Conservation (phyloP, 345 rosid genomes). For the Populus alba region DNA sequence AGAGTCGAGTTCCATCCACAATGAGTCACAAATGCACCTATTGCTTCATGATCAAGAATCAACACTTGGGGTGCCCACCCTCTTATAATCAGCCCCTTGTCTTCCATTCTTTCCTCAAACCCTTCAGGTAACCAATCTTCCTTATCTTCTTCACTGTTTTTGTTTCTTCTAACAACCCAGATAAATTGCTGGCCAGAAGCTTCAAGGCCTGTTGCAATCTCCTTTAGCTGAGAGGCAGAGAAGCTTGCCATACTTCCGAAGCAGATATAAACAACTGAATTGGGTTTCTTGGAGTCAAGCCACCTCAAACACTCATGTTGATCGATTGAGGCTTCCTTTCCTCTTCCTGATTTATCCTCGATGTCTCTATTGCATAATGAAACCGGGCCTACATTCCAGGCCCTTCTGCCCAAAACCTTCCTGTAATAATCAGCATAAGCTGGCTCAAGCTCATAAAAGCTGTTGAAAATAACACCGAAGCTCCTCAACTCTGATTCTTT, state of each 20-base stretch:
- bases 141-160: neutral
- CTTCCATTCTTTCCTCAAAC: constrained; percentile 19
- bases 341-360: constrained; percentile 36
- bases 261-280: constrained; percentile 22
- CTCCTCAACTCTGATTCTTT: constrained; percentile 46
- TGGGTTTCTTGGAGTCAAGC: constrained; percentile 17
- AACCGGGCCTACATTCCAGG: constrained; percentile 65
- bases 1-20: constrained; percentile 44
- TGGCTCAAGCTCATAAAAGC: constrained; percentile 70
- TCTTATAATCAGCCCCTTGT: constrained; percentile 21
- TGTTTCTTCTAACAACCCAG: constrained; percentile 13
- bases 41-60: constrained; percentile 39
- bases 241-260: constrained; percentile 15
- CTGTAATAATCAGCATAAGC: constrained; percentile 44
- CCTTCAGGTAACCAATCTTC: constrained; percentile 32
- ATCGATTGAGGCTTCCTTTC: constrained; percentile 18
- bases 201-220: constrained; percentile 21
- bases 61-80: constrained; percentile 41
- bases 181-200: constrained; percentile 13
- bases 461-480: constrained; percentile 64
- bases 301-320: constrained; percentile 16
- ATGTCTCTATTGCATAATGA: constrained; percentile 25
- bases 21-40: constrained; percentile 40
- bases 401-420: constrained; percentile 37
- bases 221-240: constrained; percentile 10